phyloP scores from a whole-genome alignment of 208 protist genomes.

The Strigomonas culicis region DNA sequence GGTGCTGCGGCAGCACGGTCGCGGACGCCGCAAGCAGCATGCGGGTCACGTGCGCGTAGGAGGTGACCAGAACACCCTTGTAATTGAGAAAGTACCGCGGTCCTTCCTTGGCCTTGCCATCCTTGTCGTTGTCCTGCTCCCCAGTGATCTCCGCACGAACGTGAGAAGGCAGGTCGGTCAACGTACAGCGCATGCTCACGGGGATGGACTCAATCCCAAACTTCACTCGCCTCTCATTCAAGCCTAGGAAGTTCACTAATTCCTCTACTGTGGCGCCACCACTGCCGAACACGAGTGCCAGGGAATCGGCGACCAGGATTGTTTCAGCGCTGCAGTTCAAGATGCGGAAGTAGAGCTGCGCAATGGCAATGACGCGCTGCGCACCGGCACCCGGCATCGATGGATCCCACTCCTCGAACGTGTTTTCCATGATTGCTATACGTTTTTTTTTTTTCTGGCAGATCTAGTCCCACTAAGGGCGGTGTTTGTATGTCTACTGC shows the following conservation, averaged over 20 bases:
- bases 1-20: slow-evolving; percentile 21
- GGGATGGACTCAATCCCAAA: slow-evolving; percentile 60
- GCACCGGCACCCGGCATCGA: slow-evolving; percentile 70
- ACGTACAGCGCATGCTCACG: slow-evolving; percentile 56
- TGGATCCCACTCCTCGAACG: slow-evolving; percentile 36
- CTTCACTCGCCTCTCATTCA: slow-evolving; percentile 40
- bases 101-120: background rate
- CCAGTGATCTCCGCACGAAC: background rate
- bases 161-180: slow-evolving; percentile 34
- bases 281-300: slow-evolving; percentile 67
- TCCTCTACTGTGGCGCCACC: slow-evolving; percentile 62
- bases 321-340: slow-evolving; percentile 48
- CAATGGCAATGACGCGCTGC: slow-evolving; percentile 48
- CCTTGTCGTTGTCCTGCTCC: background rate
- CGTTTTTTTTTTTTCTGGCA: too few species aligned
- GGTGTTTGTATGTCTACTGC: too few species aligned
- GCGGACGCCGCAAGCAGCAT: slow-evolving; percentile 62
- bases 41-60: slow-evolving; percentile 70
- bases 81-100: slow-evolving; percentile 76
- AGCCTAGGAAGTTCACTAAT: slow-evolving; percentile 62
- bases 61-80: slow-evolving; percentile 53
- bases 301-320: slow-evolving; percentile 62
- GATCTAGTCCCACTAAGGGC: too few species aligned
- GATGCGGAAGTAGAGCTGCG: slow-evolving; percentile 84
- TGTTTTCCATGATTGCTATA: too few species aligned